Evolutionary conservation across 2,329 filamentous ascomycete genomes (phyloP), one percentile per base, ranked within the genome.

Genomic region (Calonectria henricotiae): DNA sequence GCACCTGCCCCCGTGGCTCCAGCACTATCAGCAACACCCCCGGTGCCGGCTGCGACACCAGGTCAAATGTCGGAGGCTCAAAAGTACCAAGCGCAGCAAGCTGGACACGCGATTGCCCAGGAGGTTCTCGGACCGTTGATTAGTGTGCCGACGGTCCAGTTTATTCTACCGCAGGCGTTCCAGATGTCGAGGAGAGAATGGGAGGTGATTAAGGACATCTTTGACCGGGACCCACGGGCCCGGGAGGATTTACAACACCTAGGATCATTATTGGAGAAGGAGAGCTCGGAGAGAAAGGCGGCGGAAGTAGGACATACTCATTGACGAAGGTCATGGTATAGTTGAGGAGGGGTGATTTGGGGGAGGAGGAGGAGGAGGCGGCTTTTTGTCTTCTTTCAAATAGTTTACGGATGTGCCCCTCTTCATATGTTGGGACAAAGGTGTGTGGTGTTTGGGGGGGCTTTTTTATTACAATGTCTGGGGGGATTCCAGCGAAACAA

Each of bases 161-260:
- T 94, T 75, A 83, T 95, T 5, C 84, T 94, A 51, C 89, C 90
- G 5, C 91, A 93, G 73, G 92, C 91, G 0, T 89, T 88, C 23
- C 88, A 89, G 61, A 94, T 93, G 86, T 87, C 91, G 54, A 86
- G 89, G n/a, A 84, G 88, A 17, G 93, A 97, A 78, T 92, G 96
- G 88, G 86, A 89, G 66, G 89, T 96, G 32, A 89, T 98, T 71
- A 87, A 89, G 62, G 86, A 88, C 44, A 91, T 96, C 15, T 86
- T 94, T 27, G 87, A 91, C 61, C 85, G 87, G 12, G 91, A 94
- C 65, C 89, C 90, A 0, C 87, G 87, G 25, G 89, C 93, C 0
- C 86, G 90, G 25, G 87, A 90, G 1, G 90, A 95, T 76, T 80
- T 92, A 20, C 83, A 86, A 62, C 85, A 89, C 64, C 82, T 92